These are phyloP conservation scores for Berkeleyomyces basicola DNA, from an alignment of 2,329 filamentous ascomycete genomes.

Conservation along the genomic window DNA sequence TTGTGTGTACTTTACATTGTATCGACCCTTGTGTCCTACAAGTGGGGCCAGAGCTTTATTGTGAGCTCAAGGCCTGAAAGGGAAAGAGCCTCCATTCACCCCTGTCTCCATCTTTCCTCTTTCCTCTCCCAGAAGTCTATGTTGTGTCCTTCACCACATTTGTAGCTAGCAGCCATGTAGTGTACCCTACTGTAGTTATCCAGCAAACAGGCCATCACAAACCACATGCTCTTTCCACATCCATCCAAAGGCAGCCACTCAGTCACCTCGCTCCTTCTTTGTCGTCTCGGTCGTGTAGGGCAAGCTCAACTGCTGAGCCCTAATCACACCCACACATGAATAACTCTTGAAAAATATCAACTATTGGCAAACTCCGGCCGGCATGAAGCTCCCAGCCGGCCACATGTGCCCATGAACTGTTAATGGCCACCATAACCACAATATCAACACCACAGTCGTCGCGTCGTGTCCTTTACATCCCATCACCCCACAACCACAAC, in stretches of 20 bases:
- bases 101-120: not conserved
- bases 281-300: not conserved
- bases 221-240: too few species aligned
- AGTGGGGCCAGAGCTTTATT: slow-evolving; percentile 1
- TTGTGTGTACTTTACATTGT: not conserved
- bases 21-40: not conserved
- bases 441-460: not conserved
- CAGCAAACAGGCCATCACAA: too few species aligned
- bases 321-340: not conserved
- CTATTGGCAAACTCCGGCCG: not conserved
- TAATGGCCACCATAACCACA: not conserved
- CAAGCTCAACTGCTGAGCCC: not conserved
- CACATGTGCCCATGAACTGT: not conserved
- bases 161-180: too few species aligned
- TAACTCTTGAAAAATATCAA: not conserved
- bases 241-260: not conserved
- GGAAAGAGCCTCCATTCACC: not conserved
- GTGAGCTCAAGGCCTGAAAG: not conserved
- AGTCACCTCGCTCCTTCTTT: not conserved
- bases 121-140: not conserved
- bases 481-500: not conserved
- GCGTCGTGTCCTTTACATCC: not conserved
- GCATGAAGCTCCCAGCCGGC: not conserved
- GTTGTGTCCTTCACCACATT: not conserved
- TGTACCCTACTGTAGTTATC: too few species aligned